phyloP scores from a whole-genome alignment of 805 yeast species.

The Cyberlindnera misumaiensis region DNA sequence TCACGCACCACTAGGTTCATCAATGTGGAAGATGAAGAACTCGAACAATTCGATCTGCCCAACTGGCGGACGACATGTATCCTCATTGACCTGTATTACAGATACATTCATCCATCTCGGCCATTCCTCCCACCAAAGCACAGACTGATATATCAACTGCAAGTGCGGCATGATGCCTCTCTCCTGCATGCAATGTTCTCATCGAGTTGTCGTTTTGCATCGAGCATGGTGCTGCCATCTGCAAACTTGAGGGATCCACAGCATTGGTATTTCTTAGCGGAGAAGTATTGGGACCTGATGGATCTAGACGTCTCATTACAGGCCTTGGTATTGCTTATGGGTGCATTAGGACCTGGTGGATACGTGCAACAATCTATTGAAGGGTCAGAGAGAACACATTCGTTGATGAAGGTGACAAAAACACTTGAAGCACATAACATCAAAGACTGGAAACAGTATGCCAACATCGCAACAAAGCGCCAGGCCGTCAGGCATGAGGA shows the following conservation, averaged over 20 bases:
- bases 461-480: conserved; percentile 24
- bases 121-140: conserved; percentile 31
- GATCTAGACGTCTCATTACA: conserved; percentile 23
- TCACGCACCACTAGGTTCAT: conserved; percentile 8
- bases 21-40: conserved; percentile 24
- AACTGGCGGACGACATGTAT: conserved; percentile 26
- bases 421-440: conserved; percentile 11
- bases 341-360: conserved; percentile 26
- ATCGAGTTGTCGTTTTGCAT: conserved; percentile 26
- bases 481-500: conserved; percentile 30
- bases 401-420: conserved; percentile 14
- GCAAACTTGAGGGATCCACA: conserved; percentile 25
- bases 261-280: conserved; percentile 32
- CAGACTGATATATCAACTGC: conserved; percentile 25
- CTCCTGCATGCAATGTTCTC: conserved; percentile 31
- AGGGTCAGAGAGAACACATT: conserved; percentile 21
- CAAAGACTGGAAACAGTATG: conserved; percentile 22
- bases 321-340: conserved; percentile 24
- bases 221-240: conserved; percentile 21
- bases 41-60: conserved; percentile 31
- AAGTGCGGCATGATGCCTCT: conserved; percentile 26
- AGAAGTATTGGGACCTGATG: conserved; percentile 27
- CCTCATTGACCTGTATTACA: conserved; percentile 33
- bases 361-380: conserved; percentile 23
- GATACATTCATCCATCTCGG: conserved; percentile 33